Percentiles rank a stretch among this genome's conserved stretches.
These are phyloP conservation scores for Sclerotinia minor DNA, from an alignment of 2,329 filamentous ascomycete genomes.

Conservation along the genomic window DNA sequence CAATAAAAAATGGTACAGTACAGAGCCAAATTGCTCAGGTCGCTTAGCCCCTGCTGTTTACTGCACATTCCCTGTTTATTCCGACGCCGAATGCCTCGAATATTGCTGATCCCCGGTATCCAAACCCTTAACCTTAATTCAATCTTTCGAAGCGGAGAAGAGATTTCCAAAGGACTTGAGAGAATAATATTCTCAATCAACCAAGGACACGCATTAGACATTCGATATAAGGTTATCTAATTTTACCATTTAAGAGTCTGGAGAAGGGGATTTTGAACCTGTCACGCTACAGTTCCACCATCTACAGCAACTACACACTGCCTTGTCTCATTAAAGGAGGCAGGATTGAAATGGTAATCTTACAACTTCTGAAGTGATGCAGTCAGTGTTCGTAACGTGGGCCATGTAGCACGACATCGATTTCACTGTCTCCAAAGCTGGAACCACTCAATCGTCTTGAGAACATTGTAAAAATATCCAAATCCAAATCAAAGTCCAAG, in stretches of 20 bases:
- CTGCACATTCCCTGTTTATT: not conserved
- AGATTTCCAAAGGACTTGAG: too few relatives aligned
- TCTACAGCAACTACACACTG: too few relatives aligned
- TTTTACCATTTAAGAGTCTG: too few relatives aligned
- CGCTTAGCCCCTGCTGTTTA: not conserved
- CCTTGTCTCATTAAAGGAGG: too few relatives aligned
- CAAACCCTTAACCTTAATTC: not conserved
- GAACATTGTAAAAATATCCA: not conserved
- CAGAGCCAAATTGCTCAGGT: not conserved
- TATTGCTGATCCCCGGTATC: not conserved
- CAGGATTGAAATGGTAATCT: not conserved
- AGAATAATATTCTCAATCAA: too few relatives aligned
- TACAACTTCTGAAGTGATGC: not conserved
- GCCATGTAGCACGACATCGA: not conserved
- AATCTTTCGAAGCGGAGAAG: too few relatives aligned
- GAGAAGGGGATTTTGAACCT: too few relatives aligned
- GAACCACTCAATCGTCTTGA: constrained; percentile 2
- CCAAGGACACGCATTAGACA: too few relatives aligned
- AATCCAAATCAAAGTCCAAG: not conserved
- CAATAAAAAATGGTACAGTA: not conserved
- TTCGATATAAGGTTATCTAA: too few relatives aligned
- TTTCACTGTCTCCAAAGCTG: not conserved
- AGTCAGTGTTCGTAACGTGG: not conserved
- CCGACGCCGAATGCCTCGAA: not conserved
- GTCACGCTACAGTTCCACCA: too few relatives aligned